These are phyloP conservation scores for Skeletonema potamos DNA, from an alignment of 108 stramenopile genomes.

Conservation along the genomic window DNA sequence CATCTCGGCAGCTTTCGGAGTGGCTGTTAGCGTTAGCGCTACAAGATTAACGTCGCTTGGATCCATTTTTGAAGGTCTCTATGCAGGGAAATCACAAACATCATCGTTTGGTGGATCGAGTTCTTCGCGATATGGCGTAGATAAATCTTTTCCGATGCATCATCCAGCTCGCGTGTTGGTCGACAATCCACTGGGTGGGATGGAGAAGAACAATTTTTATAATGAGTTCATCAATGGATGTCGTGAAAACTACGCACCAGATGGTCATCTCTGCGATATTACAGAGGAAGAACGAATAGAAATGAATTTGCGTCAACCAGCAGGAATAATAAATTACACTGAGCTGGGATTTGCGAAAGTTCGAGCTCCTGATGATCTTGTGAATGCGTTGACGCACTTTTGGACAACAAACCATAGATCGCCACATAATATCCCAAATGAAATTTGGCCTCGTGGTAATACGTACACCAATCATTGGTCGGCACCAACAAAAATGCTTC, in stretches of 20 bases:
- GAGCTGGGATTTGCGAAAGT: constrained; percentile 70
- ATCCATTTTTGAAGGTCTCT: background rate
- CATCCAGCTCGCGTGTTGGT: background rate
- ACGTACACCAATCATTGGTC: constrained; percentile 88
- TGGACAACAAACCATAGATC: constrained; percentile 31
- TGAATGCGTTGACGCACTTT: constrained; percentile 37
- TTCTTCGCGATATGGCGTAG: constrained; percentile 33
- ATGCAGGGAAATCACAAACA: background rate
- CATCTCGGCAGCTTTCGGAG: background rate
- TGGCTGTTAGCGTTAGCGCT: background rate
- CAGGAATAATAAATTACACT: constrained; percentile 67
- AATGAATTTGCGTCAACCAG: constrained; percentile 71
- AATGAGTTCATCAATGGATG: constrained; percentile 42
- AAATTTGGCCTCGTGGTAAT: constrained; percentile 68
- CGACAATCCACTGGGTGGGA: constrained; percentile 9
- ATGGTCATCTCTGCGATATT: constrained; percentile 30
- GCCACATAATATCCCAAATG: constrained; percentile 6
- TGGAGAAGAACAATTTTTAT: constrained; percentile 44
- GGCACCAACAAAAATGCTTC: constrained; percentile 52
- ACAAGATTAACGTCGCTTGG: background rate
- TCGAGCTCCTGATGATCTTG: constrained; percentile 44
- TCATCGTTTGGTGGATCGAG: background rate
- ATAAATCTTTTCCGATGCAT: constrained; percentile 51
- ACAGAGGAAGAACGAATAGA: constrained; percentile 59
- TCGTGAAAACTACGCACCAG: constrained; percentile 24